Evolutionary conservation across 208 protist genomes (phyloP).

Genomic region (Plasmodiophora brassicae): DNA sequence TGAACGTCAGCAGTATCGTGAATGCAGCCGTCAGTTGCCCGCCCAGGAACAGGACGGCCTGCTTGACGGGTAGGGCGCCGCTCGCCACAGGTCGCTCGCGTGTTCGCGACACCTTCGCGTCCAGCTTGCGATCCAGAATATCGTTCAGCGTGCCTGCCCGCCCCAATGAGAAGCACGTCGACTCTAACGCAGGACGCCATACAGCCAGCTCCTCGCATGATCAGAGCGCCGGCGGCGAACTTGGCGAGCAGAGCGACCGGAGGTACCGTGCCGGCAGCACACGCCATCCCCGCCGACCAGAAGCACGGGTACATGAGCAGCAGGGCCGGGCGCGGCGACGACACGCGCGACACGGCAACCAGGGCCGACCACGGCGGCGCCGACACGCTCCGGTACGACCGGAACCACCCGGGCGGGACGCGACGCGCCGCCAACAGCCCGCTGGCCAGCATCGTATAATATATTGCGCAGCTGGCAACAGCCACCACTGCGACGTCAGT

Average conservation of each 20-base stretch:
- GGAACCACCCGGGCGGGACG: no score
- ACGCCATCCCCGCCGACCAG: background rate
- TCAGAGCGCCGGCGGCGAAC: background rate
- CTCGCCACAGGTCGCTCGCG: background rate
- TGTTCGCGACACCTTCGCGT: background rate
- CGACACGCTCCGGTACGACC: no score
- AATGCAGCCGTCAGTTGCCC: background rate
- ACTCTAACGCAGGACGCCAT: background rate
- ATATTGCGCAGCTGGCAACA: no score
- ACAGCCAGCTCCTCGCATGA: background rate
- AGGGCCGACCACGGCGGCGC: background rate
- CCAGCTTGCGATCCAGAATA: background rate
- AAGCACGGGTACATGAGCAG: background rate
- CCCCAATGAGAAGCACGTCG: background rate
- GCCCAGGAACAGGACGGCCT: background rate
- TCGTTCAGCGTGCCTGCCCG: background rate
- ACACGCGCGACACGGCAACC: background rate
- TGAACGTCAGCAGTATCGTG: background rate
- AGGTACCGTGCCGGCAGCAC: background rate
- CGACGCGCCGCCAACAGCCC: no score
- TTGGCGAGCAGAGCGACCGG: background rate
- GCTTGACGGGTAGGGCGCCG: background rate
- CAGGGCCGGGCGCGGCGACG: background rate
- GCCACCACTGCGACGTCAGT: no score
- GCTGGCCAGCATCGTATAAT: no score